A percentile compares a stretch with the other conserved stretches of the same genome.
Conservation (phyloP, 345 rosid species). For the Ceriops zippeliana region DNA sequence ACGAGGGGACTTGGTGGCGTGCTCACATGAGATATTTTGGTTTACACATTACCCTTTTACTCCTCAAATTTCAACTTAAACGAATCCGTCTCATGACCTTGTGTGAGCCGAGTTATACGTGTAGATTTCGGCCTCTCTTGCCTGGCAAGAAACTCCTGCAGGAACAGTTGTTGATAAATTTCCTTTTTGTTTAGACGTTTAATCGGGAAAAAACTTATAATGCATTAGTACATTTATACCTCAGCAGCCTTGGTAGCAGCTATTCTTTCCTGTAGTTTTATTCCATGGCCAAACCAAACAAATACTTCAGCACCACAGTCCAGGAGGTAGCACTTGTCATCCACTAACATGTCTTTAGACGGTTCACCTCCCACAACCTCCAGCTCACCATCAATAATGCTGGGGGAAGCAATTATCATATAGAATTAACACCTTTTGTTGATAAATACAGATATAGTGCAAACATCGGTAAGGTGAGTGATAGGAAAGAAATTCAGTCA, state of each 20-base stretch:
- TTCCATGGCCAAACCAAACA: slow-evolving; percentile 97
- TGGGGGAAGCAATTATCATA: slow-evolving; percentile 25
- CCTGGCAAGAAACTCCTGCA: slow-evolving; percentile 70
- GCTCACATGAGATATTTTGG: no score
- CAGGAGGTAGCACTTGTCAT: slow-evolving; percentile 71
- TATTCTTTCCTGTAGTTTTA: slow-evolving; percentile 94
- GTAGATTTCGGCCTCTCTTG: slow-evolving; percentile 86
- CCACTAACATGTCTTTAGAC: slow-evolving; percentile 74
- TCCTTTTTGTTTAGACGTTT: slow-evolving; percentile 1
- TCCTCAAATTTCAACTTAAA: slow-evolving; percentile 94
- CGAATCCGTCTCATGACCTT: slow-evolving; percentile 85
- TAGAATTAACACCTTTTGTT: slow-evolving; percentile 16
- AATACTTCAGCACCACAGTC: slow-evolving; percentile 85
- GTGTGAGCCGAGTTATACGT: slow-evolving; percentile 70
- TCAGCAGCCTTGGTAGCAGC: slow-evolving; percentile 76
- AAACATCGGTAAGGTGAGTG: no score
- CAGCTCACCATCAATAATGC: slow-evolving; percentile 61
- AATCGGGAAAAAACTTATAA: slow-evolving; percentile 1
- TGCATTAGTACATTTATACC: slow-evolving; percentile 38
- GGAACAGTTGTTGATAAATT: slow-evolving; percentile 26
- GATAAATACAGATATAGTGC: not conserved
- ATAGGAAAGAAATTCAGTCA: not conserved
- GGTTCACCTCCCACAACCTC: slow-evolving; percentile 59
- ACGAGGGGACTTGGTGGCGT: no score
- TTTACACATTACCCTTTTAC: slow-evolving; percentile 64